phyloP scores from a whole-genome alignment of 148 eudicot species.

The Camellia japonica region DNA sequence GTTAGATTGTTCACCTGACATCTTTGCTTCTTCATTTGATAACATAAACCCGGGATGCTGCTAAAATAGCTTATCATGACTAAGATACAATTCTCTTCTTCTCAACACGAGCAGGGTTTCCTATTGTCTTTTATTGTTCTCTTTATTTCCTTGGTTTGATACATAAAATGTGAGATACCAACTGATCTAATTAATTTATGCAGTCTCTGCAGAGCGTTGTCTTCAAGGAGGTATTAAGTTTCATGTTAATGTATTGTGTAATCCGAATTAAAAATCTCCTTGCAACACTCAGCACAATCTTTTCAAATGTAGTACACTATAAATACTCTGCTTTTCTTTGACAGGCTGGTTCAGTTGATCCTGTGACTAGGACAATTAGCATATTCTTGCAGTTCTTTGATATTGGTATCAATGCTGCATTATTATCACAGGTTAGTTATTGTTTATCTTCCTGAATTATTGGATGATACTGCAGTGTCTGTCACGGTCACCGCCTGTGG shows the following conservation, averaged over 20 bases:
- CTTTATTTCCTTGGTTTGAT: slow-evolving; percentile 2
- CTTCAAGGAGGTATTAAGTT: slow-evolving; percentile 75
- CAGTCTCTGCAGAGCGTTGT: slow-evolving; percentile 99
- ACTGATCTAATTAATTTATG: slow-evolving; percentile 38
- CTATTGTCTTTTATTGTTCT: slow-evolving; percentile 1
- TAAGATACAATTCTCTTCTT: neutral
- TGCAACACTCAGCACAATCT: slow-evolving; percentile 9
- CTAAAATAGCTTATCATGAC: neutral
- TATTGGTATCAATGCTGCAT: slow-evolving; percentile 81
- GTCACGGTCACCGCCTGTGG: neutral
- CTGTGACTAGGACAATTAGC: slow-evolving; percentile 88
- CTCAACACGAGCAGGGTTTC: neutral
- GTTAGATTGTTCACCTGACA: neutral
- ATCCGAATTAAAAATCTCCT: neutral
- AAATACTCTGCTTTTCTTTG: slow-evolving; percentile 20
- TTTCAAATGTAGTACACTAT: neutral
- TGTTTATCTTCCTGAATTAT: slow-evolving; percentile 8
- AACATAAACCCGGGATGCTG: neutral
- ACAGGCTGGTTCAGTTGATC: slow-evolving; percentile 98
- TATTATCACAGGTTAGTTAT: slow-evolving; percentile 77
- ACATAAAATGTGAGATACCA: slow-evolving; percentile 1
- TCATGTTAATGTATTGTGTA: slow-evolving; percentile 13
- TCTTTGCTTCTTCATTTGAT: slow-evolving; percentile 2
- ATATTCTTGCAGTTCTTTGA: slow-evolving; percentile 89
- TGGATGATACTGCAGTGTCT: neutral